phyloP scores from a whole-genome alignment of 2,329 filamentous ascomycete species.

The Tolypocladium endophyticum region DNA sequence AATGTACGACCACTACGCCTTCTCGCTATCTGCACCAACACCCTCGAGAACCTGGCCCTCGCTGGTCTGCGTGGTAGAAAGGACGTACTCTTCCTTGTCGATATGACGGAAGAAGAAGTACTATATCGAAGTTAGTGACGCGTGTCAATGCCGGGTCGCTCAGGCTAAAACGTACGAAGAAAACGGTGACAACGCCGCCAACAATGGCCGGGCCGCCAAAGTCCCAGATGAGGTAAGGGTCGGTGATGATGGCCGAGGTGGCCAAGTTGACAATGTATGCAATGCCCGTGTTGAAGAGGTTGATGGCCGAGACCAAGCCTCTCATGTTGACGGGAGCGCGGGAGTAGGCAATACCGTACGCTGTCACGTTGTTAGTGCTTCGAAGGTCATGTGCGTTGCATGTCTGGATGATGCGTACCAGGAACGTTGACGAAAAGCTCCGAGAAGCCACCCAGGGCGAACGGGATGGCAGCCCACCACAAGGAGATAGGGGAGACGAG shows the following conservation, averaged over 20 bases:
- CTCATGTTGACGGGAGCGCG: constrained; percentile 40
- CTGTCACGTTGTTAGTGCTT: constrained; percentile 8
- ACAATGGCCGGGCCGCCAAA: constrained; percentile 37
- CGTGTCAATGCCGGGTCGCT: background rate
- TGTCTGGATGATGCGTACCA: background rate
- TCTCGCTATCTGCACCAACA: background rate
- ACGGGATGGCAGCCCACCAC: constrained; percentile 13
- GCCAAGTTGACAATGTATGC: constrained; percentile 35
- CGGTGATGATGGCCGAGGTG: constrained; percentile 32
- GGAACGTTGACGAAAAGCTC: constrained; percentile 18
- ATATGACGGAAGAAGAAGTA: constrained; percentile 11
- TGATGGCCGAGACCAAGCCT: constrained; percentile 37
- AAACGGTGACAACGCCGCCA: constrained; percentile 29
- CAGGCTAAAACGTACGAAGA: constrained; percentile 19
- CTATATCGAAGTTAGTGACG: background rate
- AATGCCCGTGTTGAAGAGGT: constrained; percentile 34
- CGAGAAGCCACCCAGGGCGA: constrained; percentile 16
- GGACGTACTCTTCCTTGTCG: constrained; percentile 13
- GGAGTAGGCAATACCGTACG: constrained; percentile 41
- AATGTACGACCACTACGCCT: background rate
- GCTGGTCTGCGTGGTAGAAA: constrained; percentile 11
- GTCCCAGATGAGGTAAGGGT: constrained; percentile 39
- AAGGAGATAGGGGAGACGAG: constrained; percentile 13
- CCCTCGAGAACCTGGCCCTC: background rate
- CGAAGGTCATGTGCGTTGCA: background rate